Percentiles rank a stretch among this genome's conserved stretches.
phyloP scores from a whole-genome alignment of 192 early-diverging fungal genomes.

The Podila clonocystis region DNA sequence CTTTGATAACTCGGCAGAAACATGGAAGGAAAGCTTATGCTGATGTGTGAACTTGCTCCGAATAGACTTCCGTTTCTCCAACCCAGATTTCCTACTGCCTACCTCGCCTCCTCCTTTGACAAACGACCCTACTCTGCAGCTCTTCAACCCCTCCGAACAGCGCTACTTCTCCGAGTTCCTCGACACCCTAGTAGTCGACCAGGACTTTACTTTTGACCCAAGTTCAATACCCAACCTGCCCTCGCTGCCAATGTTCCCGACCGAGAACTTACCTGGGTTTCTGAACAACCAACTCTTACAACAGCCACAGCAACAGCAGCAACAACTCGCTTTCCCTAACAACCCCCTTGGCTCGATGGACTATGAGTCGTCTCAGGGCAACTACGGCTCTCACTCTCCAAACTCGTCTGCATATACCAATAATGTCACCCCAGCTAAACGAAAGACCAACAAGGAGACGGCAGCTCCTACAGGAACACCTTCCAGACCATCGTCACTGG shows the following conservation, averaged over 20 bases:
- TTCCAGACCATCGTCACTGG: neutral
- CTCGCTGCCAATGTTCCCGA: slow-evolving; percentile 10
- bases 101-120: slow-evolving; percentile 10
- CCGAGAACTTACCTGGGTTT: neutral
- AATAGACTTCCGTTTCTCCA: slow-evolving; percentile 29
- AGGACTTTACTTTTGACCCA: slow-evolving; percentile 50
- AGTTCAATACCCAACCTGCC: slow-evolving; percentile 45
- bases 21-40: neutral
- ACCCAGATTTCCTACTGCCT: slow-evolving; percentile 33
- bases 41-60: neutral
- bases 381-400: slow-evolving; percentile 15
- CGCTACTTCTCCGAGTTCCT: slow-evolving; percentile 62
- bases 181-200: slow-evolving; percentile 59
- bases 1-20: neutral
- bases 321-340: neutral
- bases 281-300: neutral
- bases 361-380: neutral
- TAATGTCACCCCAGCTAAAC: neutral
- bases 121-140: slow-evolving; percentile 21
- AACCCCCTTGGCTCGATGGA: neutral
- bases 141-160: slow-evolving; percentile 55
- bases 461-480: slow-evolving; percentile 11
- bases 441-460: slow-evolving; percentile 9
- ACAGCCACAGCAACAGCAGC: neutral
- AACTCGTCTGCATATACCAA: neutral